Percentiles rank a stretch among this genome's conserved stretches.
These are phyloP conservation scores for Leptographium procerum DNA, from an alignment of 2,329 filamentous ascomycete species.

Conservation along the genomic window DNA sequence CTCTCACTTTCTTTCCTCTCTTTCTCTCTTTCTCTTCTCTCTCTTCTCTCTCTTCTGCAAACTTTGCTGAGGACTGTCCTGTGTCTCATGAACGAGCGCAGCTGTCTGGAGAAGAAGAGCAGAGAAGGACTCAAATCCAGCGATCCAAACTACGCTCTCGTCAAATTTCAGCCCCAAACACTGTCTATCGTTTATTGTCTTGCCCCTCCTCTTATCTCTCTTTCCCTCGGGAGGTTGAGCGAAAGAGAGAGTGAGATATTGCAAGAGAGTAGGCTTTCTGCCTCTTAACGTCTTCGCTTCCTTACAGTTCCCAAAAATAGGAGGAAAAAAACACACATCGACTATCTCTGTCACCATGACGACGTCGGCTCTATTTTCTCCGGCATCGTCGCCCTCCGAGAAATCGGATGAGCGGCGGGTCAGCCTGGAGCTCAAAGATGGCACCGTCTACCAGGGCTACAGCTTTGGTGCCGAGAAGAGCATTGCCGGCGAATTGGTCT, in stretches of 20 bases:
- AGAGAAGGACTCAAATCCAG: background rate
- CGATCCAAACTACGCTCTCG: background rate
- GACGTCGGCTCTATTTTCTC: conserved; percentile 16
- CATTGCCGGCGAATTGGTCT: conserved; percentile 92
- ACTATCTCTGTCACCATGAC: background rate
- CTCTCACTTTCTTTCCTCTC: background rate
- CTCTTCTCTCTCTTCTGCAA: background rate
- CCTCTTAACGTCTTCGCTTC: background rate
- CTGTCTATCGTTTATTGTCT: background rate
- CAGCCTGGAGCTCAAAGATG: conserved; percentile 88
- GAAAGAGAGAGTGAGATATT: background rate
- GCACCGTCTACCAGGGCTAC: conserved; percentile 81
- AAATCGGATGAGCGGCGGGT: conserved; percentile 50
- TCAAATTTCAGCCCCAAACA: background rate
- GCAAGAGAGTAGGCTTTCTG: background rate
- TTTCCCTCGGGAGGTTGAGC: background rate
- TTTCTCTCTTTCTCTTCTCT: background rate
- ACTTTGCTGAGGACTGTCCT: background rate
- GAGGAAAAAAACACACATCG: too few relatives aligned
- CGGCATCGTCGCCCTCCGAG: conserved; percentile 48
- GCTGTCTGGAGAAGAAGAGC: background rate
- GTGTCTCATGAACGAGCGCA: conserved; percentile 1
- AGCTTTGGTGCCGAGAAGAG: conserved; percentile 95
- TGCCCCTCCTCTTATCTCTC: background rate
- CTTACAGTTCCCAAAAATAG: background rate